Evolutionary conservation across 208 protist genomes (phyloP).

Genomic region (Trypanosoma platydactyli): DNA sequence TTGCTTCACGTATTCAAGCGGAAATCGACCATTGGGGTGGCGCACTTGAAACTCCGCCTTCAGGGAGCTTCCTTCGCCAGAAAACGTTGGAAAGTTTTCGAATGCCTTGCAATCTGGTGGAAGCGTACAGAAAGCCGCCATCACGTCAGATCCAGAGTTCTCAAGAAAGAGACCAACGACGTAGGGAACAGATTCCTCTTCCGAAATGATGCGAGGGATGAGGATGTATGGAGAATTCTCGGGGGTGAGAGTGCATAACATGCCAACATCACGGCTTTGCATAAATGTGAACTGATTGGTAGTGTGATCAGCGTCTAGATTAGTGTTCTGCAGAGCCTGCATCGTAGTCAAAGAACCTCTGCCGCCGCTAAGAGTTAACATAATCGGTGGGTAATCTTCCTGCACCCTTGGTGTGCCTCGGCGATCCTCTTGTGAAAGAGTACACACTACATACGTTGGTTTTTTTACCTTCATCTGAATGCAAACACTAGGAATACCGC

Average conservation of each 20-base stretch:
- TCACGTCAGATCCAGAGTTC: conserved; percentile 19
- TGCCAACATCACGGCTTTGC: conserved; percentile 37
- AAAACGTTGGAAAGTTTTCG: conserved; percentile 31
- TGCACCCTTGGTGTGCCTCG: neutral
- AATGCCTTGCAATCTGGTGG: conserved; percentile 24
- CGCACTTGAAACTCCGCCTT: conserved; percentile 26
- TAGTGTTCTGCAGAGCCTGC: conserved; percentile 25
- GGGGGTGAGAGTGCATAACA: conserved; percentile 46
- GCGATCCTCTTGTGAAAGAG: conserved; percentile 33
- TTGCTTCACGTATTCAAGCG: conserved; percentile 15
- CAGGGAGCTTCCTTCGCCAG: conserved; percentile 23
- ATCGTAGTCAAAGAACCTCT: conserved; percentile 7
- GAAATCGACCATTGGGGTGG: conserved; percentile 10
- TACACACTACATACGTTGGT: conserved; percentile 28
- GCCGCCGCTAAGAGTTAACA: conserved; percentile 28
- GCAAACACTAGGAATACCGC: conserved; percentile 40
- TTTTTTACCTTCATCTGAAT: conserved; percentile 39
- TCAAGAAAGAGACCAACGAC: conserved; percentile 26
- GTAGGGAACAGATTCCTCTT: conserved; percentile 14
- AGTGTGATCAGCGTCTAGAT: conserved; percentile 40
- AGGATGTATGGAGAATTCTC: conserved; percentile 59
- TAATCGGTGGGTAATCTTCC: conserved; percentile 34
- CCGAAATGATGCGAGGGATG: conserved; percentile 49
- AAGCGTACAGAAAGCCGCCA: conserved; percentile 27
- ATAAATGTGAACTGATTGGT: conserved; percentile 48